Evolutionary conservation across 1,284 basidiomycete species (phyloP), one percentile per base, ranked within the genome.

Genomic region (Fistulinella cinereoalba): DNA sequence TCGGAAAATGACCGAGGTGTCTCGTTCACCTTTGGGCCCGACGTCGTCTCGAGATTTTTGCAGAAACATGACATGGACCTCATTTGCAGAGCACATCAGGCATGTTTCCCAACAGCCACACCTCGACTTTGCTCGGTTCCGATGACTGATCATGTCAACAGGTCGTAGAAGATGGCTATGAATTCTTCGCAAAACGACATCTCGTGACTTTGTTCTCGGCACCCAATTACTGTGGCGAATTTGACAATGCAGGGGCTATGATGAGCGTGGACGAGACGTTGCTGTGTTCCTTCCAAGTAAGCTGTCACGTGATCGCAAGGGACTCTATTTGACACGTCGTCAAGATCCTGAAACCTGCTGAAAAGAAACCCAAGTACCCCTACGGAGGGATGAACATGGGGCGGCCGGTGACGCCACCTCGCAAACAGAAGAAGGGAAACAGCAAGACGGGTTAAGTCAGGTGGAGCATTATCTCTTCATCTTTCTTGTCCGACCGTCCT

Each of bases 51-150:
- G 51, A 80, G 95, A 61, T 99, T 99, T 81, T 74, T 99, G 64
- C 94, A 97, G 79, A 97, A 98, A 71, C 96, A 97, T 67, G 97
- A 99, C 71, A 98, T 99, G 96, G 96, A 98, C 70, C 76, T 98
- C 62, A 98, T 99, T 64, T 98, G 96, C 73, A 81, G 96, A 72
- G 95, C 95, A 63, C 94, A 98, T 79, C 92, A 97, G 80, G 88
- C 86, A 61, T 57, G 83, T 51, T 43, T 47, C 53, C 7, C 51
- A 6, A 38, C 40, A 10, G 23, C 31, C 19, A 15, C 19, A 4
- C 43, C 24, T 50, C 47, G 41, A 18, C 46, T 44, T 46, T 39
- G 41, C 41, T 33, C 12, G 19, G n/a, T 37, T 38, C 22, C 19
- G 37, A 49, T 43, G 16, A 31, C 39, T 43, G 37, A 49, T 33